Evolutionary conservation across 2,329 filamentous ascomycete species (phyloP).

Genomic region (Chaetomium globosum): DNA sequence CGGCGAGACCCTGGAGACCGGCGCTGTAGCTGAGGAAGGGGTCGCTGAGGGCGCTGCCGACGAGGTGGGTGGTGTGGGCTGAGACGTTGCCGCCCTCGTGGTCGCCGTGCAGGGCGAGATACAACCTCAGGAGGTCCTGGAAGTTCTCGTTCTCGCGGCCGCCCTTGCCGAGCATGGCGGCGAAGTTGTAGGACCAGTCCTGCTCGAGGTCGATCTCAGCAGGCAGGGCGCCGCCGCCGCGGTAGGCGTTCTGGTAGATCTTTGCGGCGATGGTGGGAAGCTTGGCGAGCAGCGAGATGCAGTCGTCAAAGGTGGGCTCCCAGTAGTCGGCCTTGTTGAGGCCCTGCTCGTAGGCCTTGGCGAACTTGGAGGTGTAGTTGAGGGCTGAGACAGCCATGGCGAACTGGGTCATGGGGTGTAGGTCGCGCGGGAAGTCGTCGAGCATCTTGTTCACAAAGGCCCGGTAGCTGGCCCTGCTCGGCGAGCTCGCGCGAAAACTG

Average conservation of each 20-base stretch:
- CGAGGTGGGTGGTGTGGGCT: constrained; percentile 90
- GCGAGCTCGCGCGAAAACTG: constrained; percentile 83
- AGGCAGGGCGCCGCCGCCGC: constrained; percentile 71
- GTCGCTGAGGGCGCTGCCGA: constrained; percentile 91
- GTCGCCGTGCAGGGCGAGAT: constrained; percentile 94
- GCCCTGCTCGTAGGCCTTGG: constrained; percentile 87
- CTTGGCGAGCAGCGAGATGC: constrained; percentile 90
- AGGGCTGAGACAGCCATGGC: constrained; percentile 93
- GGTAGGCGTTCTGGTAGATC: constrained; percentile 92
- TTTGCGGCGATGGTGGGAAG: constrained; percentile 95
- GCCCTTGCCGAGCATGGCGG: constrained; percentile 89
- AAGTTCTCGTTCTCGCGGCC: constrained; percentile 88
- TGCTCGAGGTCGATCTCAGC: constrained; percentile 77
- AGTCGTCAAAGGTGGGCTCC: constrained; percentile 97
- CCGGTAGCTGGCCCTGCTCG: constrained; percentile 78
- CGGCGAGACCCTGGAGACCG: constrained; percentile 90
- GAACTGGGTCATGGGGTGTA: constrained; percentile 99
- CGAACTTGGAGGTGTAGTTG: constrained; percentile 92
- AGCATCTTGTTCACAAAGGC: constrained; percentile 84
- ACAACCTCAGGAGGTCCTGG: constrained; percentile 90
- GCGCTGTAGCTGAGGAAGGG: constrained; percentile 96
- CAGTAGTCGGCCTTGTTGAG: constrained; percentile 97
- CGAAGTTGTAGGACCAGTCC: constrained; percentile 99
- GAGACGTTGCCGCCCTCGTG: constrained; percentile 98
- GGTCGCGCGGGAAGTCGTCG: constrained; percentile 81